Percentiles rank a stretch among this genome's conserved stretches.
Evolutionary conservation across 2,329 filamentous ascomycete species (phyloP).

Genomic region (Venturia carpophila): DNA sequence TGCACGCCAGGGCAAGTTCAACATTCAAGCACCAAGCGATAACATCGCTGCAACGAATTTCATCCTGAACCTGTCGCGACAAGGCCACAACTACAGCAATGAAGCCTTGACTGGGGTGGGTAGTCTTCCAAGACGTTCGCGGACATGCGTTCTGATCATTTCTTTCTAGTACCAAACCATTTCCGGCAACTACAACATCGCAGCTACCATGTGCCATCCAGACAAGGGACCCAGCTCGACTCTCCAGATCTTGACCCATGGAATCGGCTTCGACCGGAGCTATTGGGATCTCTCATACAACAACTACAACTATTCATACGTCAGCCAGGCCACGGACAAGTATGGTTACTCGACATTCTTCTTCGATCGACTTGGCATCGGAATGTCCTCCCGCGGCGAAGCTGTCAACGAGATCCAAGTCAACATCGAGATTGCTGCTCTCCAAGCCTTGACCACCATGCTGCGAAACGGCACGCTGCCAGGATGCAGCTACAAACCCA

Average conservation of each 20-base stretch:
- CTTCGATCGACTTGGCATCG: conserved; percentile 57
- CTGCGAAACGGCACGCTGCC: conserved; percentile 42
- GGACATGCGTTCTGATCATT: conserved; percentile 4
- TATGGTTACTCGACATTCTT: conserved; percentile 51
- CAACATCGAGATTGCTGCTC: conserved; percentile 50
- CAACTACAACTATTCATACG: conserved; percentile 56
- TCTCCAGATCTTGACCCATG: conserved; percentile 45
- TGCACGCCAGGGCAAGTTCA: conserved; percentile 48
- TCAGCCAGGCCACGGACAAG: conserved; percentile 45
- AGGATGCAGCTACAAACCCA: conserved; percentile 31
- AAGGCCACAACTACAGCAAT: conserved; percentile 44
- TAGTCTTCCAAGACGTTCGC: neutral
- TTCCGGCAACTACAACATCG: conserved; percentile 49
- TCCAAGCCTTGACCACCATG: conserved; percentile 45
- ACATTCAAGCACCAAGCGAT: conserved; percentile 39
- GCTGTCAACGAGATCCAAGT: conserved; percentile 54
- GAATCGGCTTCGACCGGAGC: conserved; percentile 47
- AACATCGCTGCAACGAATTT: conserved; percentile 53
- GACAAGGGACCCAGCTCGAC: conserved; percentile 33
- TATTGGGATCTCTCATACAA: conserved; percentile 40
- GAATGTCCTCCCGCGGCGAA: conserved; percentile 50
- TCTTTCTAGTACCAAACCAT: conserved; percentile 40
- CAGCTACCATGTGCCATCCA: conserved; percentile 54
- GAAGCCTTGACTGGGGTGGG: conserved; percentile 39
- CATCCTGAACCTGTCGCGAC: conserved; percentile 41